phyloP scores from a whole-genome alignment of 306 rosid genomes.

The Trichosanthes cucumerina region DNA sequence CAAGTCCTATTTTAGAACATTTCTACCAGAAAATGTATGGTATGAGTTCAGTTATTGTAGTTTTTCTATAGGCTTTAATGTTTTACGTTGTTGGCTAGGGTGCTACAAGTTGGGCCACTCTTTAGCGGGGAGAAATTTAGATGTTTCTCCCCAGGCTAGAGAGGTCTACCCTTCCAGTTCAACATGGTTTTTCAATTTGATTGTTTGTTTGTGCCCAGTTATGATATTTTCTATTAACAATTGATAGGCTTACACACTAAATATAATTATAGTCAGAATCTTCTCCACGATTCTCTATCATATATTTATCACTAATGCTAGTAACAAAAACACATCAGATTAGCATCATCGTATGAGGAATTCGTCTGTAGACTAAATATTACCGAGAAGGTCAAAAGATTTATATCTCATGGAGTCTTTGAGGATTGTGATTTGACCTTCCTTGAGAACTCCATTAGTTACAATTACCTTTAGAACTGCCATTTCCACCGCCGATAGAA shows the following conservation, averaged over 20 bases:
- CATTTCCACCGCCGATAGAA: conserved; percentile 46
- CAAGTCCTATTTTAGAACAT: conserved; percentile 22
- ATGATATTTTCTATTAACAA: not conserved
- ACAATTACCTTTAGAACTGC: conserved; percentile 55
- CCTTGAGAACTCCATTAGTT: conserved; percentile 41
- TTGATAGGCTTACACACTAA: not conserved
- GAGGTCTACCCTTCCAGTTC: too few species aligned
- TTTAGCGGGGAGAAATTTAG: not conserved
- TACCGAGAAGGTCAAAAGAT: conserved; percentile 57
- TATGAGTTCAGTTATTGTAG: not conserved
- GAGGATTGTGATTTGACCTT: conserved; percentile 84
- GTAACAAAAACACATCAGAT: not conserved
- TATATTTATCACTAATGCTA: not conserved
- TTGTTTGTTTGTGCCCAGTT: not conserved
- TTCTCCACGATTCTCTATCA: not conserved
- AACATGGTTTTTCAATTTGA: not conserved
- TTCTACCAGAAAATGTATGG: conserved; percentile 18
- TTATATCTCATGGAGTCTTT: conserved; percentile 57
- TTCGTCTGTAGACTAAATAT: conserved; percentile 40
- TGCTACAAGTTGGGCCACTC: not conserved
- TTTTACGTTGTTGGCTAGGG: conserved; percentile 12
- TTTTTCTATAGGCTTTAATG: not conserved
- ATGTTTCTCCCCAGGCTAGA: not conserved
- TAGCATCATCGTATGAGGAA: conserved; percentile 36
- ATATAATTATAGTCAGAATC: not conserved